Percentiles rank a stretch among this genome's conserved stretches.
phyloP scores from a whole-genome alignment of 805 yeast species.

The Ogataea sp. region DNA sequence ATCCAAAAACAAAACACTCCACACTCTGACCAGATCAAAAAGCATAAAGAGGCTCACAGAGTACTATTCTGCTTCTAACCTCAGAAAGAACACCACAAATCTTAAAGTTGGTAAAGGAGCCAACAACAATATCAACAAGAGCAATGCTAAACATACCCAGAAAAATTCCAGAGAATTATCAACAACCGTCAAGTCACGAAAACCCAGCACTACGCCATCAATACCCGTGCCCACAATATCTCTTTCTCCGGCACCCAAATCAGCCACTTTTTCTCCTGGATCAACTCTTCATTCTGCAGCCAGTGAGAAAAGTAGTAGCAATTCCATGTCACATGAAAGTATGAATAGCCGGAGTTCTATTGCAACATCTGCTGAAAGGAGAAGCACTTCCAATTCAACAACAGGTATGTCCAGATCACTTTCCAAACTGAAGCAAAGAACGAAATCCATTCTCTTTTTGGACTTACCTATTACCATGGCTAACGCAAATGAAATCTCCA shows the following conservation, averaged over 20 bases:
- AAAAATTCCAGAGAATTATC: too few species aligned
- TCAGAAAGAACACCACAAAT: background rate
- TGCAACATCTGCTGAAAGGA: background rate
- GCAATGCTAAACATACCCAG: too few species aligned
- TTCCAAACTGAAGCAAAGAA: slow-evolving; percentile 6
- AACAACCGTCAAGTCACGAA: too few species aligned
- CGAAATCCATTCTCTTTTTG: slow-evolving; percentile 11
- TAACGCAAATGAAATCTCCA: background rate
- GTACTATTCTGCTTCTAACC: background rate
- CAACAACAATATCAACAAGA: too few species aligned
- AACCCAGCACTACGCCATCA: too few species aligned
- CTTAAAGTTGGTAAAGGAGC: background rate
- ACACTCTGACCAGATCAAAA: background rate
- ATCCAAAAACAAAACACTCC: background rate
- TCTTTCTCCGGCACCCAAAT: background rate
- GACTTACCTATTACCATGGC: slow-evolving; percentile 8
- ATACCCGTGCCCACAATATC: background rate
- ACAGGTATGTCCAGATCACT: slow-evolving; percentile 5
- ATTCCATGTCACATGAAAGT: background rate
- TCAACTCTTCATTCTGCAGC: background rate
- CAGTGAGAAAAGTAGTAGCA: background rate
- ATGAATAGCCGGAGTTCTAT: background rate
- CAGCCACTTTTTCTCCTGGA: background rate
- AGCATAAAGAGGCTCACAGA: background rate
- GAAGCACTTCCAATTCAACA: background rate